These are phyloP conservation scores for Penicillium sp. DNA, from an alignment of 2,329 filamentous ascomycete genomes.

Conservation along the genomic window DNA sequence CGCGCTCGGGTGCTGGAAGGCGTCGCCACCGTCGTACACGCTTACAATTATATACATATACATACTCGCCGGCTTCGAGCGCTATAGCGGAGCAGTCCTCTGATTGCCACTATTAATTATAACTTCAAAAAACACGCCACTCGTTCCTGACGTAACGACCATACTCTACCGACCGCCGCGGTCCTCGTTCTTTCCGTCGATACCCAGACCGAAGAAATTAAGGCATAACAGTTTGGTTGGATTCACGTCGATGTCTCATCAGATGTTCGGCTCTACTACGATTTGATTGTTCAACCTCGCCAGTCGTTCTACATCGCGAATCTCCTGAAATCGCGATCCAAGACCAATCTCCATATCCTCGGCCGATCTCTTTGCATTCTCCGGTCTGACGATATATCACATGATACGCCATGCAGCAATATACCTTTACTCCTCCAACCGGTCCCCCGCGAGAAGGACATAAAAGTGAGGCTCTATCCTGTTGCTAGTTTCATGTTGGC, in stretches of 20 bases:
- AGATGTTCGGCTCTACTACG: background rate
- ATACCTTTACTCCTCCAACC: conserved; percentile 67
- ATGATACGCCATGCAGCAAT: conserved; percentile 58
- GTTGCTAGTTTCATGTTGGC: background rate
- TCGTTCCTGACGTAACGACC: background rate
- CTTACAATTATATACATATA: background rate
- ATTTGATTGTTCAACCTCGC: background rate
- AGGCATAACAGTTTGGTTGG: background rate
- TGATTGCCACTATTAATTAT: background rate
- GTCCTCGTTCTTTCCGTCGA: background rate
- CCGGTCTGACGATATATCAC: background rate
- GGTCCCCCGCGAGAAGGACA: conserved; percentile 69
- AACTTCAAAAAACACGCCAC: background rate
- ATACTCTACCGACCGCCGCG: background rate
- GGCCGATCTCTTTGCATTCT: background rate
- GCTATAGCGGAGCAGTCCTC: background rate
- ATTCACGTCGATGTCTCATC: background rate
- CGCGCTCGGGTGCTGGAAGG: background rate
- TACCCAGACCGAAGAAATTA: background rate
- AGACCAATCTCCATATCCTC: background rate
- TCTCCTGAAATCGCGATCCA: background rate
- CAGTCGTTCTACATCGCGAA: background rate
- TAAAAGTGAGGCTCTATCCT: conserved; percentile 62
- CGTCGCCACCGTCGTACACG: background rate
- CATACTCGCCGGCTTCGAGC: background rate